phyloP scores from a whole-genome alignment of 352 stramenopile genomes.

The Pythium vanterpoolii region DNA sequence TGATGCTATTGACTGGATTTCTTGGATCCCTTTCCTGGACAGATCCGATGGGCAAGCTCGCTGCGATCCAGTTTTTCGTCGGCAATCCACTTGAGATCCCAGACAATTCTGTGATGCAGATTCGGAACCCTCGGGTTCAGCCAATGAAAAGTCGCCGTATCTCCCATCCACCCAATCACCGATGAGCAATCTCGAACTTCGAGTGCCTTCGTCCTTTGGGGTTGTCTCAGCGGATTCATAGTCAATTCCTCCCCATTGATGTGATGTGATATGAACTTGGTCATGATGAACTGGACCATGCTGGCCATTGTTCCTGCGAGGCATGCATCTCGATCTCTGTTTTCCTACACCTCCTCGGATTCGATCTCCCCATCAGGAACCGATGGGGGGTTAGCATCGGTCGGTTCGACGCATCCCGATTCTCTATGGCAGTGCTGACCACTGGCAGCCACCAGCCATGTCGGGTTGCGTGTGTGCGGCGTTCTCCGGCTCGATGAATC shows the following conservation, averaged over 20 bases:
- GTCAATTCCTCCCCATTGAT: too few relatives aligned
- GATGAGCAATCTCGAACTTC: background rate
- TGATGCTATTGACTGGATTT: background rate
- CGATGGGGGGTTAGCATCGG: background rate
- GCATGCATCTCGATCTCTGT: too few relatives aligned
- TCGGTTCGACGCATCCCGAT: too few relatives aligned
- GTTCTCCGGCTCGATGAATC: constrained; percentile 6
- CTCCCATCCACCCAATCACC: background rate
- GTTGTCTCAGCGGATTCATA: background rate
- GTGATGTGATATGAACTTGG: too few relatives aligned
- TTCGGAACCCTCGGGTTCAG: constrained; percentile 4
- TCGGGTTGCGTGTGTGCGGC: background rate
- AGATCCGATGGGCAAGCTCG: background rate
- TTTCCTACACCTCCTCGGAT: too few relatives aligned
- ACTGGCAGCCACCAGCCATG: background rate
- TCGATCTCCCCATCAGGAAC: background rate
- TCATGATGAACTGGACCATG: too few relatives aligned
- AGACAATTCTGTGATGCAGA: constrained; percentile 1
- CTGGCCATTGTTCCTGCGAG: too few relatives aligned
- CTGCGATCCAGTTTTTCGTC: background rate
- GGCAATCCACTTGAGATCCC: background rate
- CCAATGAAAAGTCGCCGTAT: background rate
- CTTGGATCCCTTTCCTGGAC: background rate
- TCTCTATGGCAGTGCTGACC: background rate
- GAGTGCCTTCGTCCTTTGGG: background rate